Conservation (phyloP, 306 rosid genomes). For the Alnus rubra region DNA sequence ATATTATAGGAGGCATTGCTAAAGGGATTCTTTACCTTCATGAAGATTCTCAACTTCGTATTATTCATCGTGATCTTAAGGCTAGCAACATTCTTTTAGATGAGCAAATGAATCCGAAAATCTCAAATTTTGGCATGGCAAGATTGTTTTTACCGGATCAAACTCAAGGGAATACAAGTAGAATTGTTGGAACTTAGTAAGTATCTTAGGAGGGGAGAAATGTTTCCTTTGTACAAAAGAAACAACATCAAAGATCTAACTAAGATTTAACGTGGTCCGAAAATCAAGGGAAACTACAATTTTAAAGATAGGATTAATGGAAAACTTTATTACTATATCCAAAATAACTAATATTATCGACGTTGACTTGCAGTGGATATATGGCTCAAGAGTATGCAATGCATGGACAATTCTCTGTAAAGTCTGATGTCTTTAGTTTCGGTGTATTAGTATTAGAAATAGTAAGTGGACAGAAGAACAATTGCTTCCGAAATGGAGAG, state of each 20-base stretch:
- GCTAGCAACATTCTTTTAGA: constrained; percentile 49
- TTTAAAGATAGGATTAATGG: no score
- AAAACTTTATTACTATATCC: no score
- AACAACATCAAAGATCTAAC: neutral
- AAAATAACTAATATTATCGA: neutral
- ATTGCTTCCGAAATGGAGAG: constrained; percentile 19
- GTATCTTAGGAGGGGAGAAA: neutral
- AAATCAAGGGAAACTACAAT: neutral
- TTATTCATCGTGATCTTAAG: constrained; percentile 50
- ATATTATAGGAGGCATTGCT: constrained; percentile 43
- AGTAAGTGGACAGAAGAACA: constrained; percentile 4
- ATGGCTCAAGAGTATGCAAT: constrained; percentile 23
- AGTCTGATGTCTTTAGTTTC: neutral
- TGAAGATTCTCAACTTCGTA: constrained; percentile 40
- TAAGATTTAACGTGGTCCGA: neutral
- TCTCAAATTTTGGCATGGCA: constrained; percentile 55
- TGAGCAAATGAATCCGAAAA: constrained; percentile 38
- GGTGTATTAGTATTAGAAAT: constrained; percentile 7
- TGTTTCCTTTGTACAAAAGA: neutral
- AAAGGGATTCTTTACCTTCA: constrained; percentile 50
- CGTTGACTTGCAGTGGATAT: neutral
- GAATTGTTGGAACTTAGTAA: constrained; percentile 46
- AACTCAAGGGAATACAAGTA: constrained; percentile 32
- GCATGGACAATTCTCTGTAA: constrained; percentile 18
- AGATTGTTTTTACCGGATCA: constrained; percentile 36